Conservation (phyloP, 2,329 filamentous ascomycete genomes). For the Botryosphaeria agaves region DNA sequence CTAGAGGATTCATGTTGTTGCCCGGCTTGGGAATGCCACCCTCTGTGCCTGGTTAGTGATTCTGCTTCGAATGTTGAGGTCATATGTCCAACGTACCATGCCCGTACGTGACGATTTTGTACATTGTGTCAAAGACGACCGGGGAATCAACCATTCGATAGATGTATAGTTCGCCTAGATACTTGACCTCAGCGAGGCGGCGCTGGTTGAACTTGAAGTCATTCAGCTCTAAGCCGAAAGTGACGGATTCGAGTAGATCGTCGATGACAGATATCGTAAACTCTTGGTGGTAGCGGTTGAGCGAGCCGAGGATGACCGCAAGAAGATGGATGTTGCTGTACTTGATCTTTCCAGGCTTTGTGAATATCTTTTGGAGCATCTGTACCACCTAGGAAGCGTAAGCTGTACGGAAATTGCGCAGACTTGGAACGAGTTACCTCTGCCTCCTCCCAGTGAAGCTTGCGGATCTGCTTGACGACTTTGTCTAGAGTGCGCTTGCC, state of each 20-base stretch:
- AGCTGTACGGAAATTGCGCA: too few species aligned
- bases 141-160: conserved; percentile 94
- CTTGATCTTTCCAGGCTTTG: conserved; percentile 92
- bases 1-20: conserved; percentile 56
- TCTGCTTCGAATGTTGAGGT: too few species aligned
- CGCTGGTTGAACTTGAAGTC: conserved; percentile 97
- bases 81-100: conserved; percentile 49
- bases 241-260: conserved; percentile 75
- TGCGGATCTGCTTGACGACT: conserved; percentile 82
- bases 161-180: conserved; percentile 90
- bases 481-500: conserved; percentile 89
- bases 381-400: conserved; percentile 39
- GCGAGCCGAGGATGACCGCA: conserved; percentile 70
- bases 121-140: conserved; percentile 88
- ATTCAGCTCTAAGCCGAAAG: conserved; percentile 78
- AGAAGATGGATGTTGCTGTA: conserved; percentile 93
- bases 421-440: conserved; percentile 51
- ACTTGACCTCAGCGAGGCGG: conserved; percentile 88
- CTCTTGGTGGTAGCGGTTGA: conserved; percentile 80
- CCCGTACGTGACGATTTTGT: conserved; percentile 85
- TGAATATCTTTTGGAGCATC: conserved; percentile 78
- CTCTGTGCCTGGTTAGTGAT: conserved; percentile 21
- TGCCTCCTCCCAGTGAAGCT: conserved; percentile 91
- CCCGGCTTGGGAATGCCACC: conserved; percentile 68
- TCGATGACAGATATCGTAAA: conserved; percentile 90